Percentiles rank a stretch among this genome's conserved stretches.
These are phyloP conservation scores for Casaregolazyma lundiana DNA, from an alignment of 1,139 yeast species.

Conservation along the genomic window DNA sequence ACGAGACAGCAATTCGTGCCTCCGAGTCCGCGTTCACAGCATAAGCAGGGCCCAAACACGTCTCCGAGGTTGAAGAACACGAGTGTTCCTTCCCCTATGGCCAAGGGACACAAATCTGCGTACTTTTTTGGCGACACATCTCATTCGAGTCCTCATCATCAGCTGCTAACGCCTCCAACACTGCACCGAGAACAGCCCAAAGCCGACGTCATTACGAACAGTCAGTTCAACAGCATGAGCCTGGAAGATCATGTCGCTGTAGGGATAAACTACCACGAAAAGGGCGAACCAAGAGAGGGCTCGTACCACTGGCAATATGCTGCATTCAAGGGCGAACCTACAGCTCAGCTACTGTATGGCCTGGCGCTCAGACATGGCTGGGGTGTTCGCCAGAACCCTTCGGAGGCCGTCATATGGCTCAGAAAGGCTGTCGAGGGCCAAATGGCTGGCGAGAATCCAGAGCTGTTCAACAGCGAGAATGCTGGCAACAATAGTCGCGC, in stretches of 20 bases:
- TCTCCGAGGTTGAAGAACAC: too few species aligned
- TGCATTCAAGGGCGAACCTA: conserved; percentile 54
- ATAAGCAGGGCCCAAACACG: neutral
- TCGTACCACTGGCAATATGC: conserved; percentile 64
- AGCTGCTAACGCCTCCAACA: conserved; percentile 7
- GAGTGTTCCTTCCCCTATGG: conserved; percentile 1
- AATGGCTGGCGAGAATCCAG: conserved; percentile 7
- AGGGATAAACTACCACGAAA: conserved; percentile 52
- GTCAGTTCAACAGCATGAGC: conserved; percentile 25
- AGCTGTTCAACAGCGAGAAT: conserved; percentile 21
- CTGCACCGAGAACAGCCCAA: conserved; percentile 2
- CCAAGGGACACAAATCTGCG: neutral
- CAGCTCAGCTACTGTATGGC: conserved; percentile 71
- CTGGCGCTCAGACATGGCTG: conserved; percentile 65
- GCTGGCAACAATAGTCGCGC: conserved; percentile 15
- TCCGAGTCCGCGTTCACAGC: conserved; percentile 1
- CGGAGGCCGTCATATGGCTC: conserved; percentile 59
- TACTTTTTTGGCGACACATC: neutral
- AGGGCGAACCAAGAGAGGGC: conserved; percentile 63
- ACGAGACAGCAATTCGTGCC: conserved; percentile 13
- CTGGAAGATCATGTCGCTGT: conserved; percentile 42
- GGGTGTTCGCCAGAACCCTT: conserved; percentile 60
- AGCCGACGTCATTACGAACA: conserved; percentile 9
- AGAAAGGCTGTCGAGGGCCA: conserved; percentile 42
- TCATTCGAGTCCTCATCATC: neutral